Percentiles rank a stretch among this genome's conserved stretches.
Conservation (phyloP, 2,329 filamentous ascomycete species). For the Fusarium praegraminearum region DNA sequence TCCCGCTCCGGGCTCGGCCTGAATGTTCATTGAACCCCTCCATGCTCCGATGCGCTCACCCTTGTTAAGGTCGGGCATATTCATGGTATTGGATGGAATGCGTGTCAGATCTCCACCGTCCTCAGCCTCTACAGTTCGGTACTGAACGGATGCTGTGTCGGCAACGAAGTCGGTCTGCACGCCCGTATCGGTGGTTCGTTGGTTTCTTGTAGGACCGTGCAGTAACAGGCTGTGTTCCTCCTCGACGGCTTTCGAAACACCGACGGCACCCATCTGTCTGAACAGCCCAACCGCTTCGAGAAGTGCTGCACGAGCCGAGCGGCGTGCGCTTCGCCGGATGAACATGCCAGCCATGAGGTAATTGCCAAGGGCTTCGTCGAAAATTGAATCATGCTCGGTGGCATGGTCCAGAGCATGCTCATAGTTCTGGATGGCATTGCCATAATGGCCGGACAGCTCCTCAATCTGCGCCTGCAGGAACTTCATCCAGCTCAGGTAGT, state of each 20-base stretch:
- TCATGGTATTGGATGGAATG: slow-evolving; percentile 56
- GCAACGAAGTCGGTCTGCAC: slow-evolving; percentile 78
- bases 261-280: slow-evolving; percentile 75
- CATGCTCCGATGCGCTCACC: slow-evolving; percentile 72
- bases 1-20: slow-evolving; percentile 69
- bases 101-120: slow-evolving; percentile 58
- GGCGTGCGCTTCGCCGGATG: slow-evolving; percentile 71
- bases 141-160: slow-evolving; percentile 66
- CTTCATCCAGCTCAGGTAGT: slow-evolving; percentile 77
- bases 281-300: slow-evolving; percentile 76
- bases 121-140: slow-evolving; percentile 61
- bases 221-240: slow-evolving; percentile 76
- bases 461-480: slow-evolving; percentile 76
- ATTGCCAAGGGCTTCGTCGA: slow-evolving; percentile 80
- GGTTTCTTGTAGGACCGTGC: slow-evolving; percentile 69
- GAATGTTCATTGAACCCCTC: slow-evolving; percentile 68
- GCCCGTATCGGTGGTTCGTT: slow-evolving; percentile 70
- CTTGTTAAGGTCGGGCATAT: slow-evolving; percentile 60
- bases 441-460: slow-evolving; percentile 70
- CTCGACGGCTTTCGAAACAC: slow-evolving; percentile 75
- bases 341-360: slow-evolving; percentile 81
- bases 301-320: slow-evolving; percentile 77
- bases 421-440: slow-evolving; percentile 71
- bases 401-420: slow-evolving; percentile 80
- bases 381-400: slow-evolving; percentile 72